phyloP scores from a whole-genome alignment of 257 asterid genomes.

The Petunia axillaris region DNA sequence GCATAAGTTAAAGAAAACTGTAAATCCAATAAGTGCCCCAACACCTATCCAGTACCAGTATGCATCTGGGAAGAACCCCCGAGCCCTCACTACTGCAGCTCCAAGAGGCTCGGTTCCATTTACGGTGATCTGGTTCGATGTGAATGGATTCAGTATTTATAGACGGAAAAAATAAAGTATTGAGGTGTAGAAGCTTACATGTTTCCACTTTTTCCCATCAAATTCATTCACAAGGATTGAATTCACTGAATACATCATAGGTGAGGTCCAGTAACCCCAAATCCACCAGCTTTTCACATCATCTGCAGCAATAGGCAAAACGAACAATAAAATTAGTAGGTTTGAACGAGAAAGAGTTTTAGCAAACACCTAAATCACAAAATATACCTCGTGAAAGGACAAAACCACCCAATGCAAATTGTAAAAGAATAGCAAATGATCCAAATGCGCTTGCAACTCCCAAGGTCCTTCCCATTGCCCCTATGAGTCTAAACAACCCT shows the following conservation, averaged over 20 bases:
- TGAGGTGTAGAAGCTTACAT: conserved; percentile 32
- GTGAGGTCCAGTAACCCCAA: conserved; percentile 80
- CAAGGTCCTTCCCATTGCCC: conserved; percentile 60
- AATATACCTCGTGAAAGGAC: conserved; percentile 63
- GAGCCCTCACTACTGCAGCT: conserved; percentile 27
- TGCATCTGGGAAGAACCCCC: conserved; percentile 44
- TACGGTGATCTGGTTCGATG: conserved; percentile 9
- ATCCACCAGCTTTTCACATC: conserved; percentile 73
- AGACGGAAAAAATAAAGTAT: background rate
- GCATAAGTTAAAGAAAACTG: conserved; percentile 32
- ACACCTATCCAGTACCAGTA: conserved; percentile 53
- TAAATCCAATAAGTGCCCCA: conserved; percentile 44
- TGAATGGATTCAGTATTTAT: background rate
- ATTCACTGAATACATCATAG: conserved; percentile 68
- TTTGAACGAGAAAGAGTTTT: background rate
- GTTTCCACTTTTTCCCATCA: conserved; percentile 62
- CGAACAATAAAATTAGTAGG: background rate
- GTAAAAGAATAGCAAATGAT: conserved; percentile 48
- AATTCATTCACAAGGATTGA: conserved; percentile 68
- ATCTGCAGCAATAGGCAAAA: conserved; percentile 37
- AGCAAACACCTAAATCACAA: background rate
- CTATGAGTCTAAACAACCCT: conserved; percentile 57
- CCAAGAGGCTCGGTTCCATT: conserved; percentile 38
- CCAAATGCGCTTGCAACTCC: conserved; percentile 74
- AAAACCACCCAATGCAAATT: conserved; percentile 64